Base-by-base conservation (phyloP, 306 rosid genomes). In the Hylodesmum podocarpum region DNA sequence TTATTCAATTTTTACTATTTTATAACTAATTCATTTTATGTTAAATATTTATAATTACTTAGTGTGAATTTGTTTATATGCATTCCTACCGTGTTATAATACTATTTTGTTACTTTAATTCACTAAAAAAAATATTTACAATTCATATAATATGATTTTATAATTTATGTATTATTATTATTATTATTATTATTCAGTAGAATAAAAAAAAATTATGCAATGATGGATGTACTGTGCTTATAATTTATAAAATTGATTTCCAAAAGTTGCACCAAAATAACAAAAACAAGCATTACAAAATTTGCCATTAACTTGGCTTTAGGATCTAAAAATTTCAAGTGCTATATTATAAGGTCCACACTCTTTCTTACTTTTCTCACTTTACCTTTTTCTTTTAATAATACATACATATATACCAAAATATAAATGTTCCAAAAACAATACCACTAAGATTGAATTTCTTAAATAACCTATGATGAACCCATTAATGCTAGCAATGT, bases 401-500 rank as follows among this genome's bases (percentile, higher is more conserved):
- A 15, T 19, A 18, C 3, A 50, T 12, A 64, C 76, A 79, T 69
- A 73, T 80, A 73, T 4, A 74, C 84, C 84, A 74, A 74, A 34
- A 22, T 67, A 50, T 33, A 72, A 66, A 73, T 66, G 61, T 21
- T 31, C 67, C 76, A 53, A 13, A 22, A 24, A 24, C 25, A 4
- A 29, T 58, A 15, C 6, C 40, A 61, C 12, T 34, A 41, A 80
- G 34, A 41, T 72, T 59, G 46, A 8, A 84, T 51, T 58, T 61
- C 82, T 80, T 86, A 87, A 62, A 84, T 89, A 78, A 80, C 93
- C 86, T 90, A 90, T 11, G 91, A 88, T 70, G 93, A 87, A 78
- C 82, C 74, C 39, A 83, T 87, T 0, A 92, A 84, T 13, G 97
- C 83, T 89, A 92, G 61, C 66, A 92, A 96, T 22, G 96, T 92